A percentile compares a stretch with the other conserved stretches of the same genome.
These are phyloP conservation scores for Triadica sebifera DNA, from an alignment of 345 rosid genomes.

Conservation along the genomic window DNA sequence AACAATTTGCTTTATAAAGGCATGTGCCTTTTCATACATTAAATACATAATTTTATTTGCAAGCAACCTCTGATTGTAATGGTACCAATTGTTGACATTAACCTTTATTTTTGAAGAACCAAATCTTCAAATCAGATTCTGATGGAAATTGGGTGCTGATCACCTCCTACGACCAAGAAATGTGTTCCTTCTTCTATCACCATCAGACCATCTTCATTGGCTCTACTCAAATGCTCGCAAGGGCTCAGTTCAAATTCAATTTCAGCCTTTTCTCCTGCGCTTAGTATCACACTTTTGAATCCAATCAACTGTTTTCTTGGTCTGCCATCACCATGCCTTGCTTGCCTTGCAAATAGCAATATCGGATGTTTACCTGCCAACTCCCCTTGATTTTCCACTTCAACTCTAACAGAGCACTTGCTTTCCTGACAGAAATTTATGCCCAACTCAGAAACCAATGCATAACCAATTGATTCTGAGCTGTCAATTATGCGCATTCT, in stretches of 20 bases:
- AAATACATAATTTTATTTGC: neutral
- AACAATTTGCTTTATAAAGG: no score
- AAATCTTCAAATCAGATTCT: slow-evolving; percentile 28
- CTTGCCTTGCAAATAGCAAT: slow-evolving; percentile 54
- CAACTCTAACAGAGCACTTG: slow-evolving; percentile 40
- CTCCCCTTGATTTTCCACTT: slow-evolving; percentile 57
- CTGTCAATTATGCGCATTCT: neutral
- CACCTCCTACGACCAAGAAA: slow-evolving; percentile 65
- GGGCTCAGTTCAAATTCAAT: slow-evolving; percentile 51
- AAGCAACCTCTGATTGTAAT: neutral
- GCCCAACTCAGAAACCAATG: slow-evolving; percentile 52
- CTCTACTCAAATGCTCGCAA: slow-evolving; percentile 64
- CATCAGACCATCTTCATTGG: slow-evolving; percentile 61
- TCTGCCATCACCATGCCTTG: slow-evolving; percentile 45
- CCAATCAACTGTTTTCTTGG: slow-evolving; percentile 67
- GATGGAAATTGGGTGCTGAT: slow-evolving; percentile 48
- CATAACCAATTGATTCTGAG: slow-evolving; percentile 22
- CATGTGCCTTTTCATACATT: neutral
- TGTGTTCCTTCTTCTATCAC: slow-evolving; percentile 69
- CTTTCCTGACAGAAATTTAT: slow-evolving; percentile 38
- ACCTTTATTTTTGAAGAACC: neutral
- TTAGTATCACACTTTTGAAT: slow-evolving; percentile 60
- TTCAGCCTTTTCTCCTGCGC: slow-evolving; percentile 51
- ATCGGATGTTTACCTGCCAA: slow-evolving; percentile 71
- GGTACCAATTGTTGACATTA: neutral